Base-by-base conservation (phyloP, 208 protist genomes). In the Acanthamoeba culbertsoni region DNA sequence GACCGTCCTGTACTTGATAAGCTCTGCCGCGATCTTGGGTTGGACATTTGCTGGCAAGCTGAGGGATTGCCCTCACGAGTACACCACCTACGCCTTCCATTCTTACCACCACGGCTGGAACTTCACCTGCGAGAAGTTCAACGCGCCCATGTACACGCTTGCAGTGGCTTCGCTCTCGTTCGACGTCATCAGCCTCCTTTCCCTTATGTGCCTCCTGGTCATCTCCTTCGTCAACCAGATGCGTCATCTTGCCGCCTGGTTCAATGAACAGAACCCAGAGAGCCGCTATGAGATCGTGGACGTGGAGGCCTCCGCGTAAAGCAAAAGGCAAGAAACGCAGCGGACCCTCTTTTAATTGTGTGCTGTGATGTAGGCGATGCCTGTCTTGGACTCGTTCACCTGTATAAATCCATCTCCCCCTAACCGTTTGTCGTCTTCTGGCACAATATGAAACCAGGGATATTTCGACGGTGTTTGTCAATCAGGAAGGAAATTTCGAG, bases 101-200 rank as follows among this genome's bases (percentile, higher is more conserved):
- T 79, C 71, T 33, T 79, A 43, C 71, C 71, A 79, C 71, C 71
- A 10, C n/a, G 71, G 71, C 71, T 79, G 71, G 71, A 79, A 33
- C 71, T 79, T 79, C 71, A 79, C 71, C 71, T 79, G 71, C 71
- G 71, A 79, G 71, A 79, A 79, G 71, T 79, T 79, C 71, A 53
- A 43, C 42, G 40, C 51, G 4, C 26, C 26, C 23, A 79, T 79
- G 71, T 79, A 79, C 71, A 51, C 42, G 37, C 71, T 79, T 20
- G 71, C 71, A 18, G 71, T 79, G 40, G 23, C 71, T 5, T 45
- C 71, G 37, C 71, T 79, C 37, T 20, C 71, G 10, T 79, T 79
- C 3, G 71, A 79, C 71, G 71, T 43, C 37, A 45, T 79, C 37
- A n/a, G 71, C 40, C 20, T 16, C 42, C 4, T 16, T 14, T 33